These are phyloP conservation scores for Mrakia blollopis DNA, from an alignment of 768 basidiomycete genomes.

Conservation along the genomic window DNA sequence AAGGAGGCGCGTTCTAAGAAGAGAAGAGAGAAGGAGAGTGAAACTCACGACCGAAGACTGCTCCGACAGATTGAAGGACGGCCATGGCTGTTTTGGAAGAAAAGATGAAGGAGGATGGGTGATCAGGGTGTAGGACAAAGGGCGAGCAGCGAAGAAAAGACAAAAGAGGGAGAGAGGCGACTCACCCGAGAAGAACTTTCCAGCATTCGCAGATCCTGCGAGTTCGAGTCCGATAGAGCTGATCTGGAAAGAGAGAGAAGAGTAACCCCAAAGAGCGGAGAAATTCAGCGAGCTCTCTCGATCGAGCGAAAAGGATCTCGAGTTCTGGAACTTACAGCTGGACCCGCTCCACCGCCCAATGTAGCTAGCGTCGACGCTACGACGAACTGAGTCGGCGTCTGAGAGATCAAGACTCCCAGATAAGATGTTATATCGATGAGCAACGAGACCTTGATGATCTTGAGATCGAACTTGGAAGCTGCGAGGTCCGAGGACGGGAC, in stretches of 20 bases:
- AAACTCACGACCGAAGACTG: not conserved
- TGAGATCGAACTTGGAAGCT: conserved; percentile 60
- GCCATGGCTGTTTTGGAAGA: not conserved
- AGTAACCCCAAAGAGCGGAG: not conserved
- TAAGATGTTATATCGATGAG: conserved; percentile 56
- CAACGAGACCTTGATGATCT: conserved; percentile 59
- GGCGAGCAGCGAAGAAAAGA: not conserved
- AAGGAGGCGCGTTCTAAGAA: not conserved
- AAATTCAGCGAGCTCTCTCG: too few relatives aligned
- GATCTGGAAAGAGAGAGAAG: not conserved
- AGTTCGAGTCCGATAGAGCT: not conserved
- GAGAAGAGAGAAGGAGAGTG: not conserved
- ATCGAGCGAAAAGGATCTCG: too few relatives aligned
- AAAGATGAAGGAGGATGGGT: not conserved
- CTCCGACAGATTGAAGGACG: not conserved
- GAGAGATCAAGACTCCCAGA: conserved; percentile 51
- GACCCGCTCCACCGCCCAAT: conserved; percentile 60
- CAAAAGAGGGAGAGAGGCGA: not conserved
- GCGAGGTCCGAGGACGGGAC: not conserved
- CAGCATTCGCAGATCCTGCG: not conserved
- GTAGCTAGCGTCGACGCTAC: conserved; percentile 52
- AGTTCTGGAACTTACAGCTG: conserved; percentile 57
- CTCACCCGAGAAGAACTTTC: not conserved
- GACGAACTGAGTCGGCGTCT: conserved; percentile 53
- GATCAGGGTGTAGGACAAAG: not conserved